Conservation (phyloP, 345 rosid species). For the Eucalyptus dawsonii region DNA sequence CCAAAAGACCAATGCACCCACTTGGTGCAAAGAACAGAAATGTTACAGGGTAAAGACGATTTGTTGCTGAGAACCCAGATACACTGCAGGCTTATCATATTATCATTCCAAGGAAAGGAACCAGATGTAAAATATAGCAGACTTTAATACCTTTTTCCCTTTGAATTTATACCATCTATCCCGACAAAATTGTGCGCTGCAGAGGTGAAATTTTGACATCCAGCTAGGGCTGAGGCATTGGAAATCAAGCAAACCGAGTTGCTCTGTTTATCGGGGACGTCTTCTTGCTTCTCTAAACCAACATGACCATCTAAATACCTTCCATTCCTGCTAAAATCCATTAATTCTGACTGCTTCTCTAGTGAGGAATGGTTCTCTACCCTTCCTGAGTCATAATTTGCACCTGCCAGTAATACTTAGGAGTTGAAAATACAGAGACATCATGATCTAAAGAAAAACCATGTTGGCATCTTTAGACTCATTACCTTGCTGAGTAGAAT, state of each 20-base stretch:
- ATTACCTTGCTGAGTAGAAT: not conserved
- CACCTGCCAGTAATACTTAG: not conserved
- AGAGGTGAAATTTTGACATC: slow-evolving; percentile 10
- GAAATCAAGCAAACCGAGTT: not conserved
- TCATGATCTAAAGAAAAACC: not conserved
- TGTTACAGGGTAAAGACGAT: not conserved
- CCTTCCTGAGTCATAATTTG: slow-evolving; percentile 9
- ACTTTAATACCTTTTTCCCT: slow-evolving; percentile 33
- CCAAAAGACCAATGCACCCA: not conserved
- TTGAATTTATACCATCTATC: slow-evolving; percentile 14
- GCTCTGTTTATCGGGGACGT: slow-evolving; percentile 5
- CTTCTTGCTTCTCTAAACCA: slow-evolving; percentile 9
- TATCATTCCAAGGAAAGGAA: not conserved
- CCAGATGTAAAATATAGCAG: not conserved
- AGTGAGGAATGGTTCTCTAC: not conserved
- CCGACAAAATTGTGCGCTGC: slow-evolving; percentile 6
- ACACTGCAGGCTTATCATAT: not conserved
- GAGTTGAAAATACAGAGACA: not conserved
- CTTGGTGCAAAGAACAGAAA: not conserved
- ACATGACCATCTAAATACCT: slow-evolving; percentile 1
- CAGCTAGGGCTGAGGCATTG: slow-evolving; percentile 1
- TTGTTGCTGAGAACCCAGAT: not conserved
- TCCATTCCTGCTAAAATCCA: not conserved
- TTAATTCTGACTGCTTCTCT: slow-evolving; percentile 8
- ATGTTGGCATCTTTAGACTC: not conserved